These are phyloP conservation scores for Aethionema arabicum DNA, from an alignment of 345 rosid genomes.

Conservation along the genomic window DNA sequence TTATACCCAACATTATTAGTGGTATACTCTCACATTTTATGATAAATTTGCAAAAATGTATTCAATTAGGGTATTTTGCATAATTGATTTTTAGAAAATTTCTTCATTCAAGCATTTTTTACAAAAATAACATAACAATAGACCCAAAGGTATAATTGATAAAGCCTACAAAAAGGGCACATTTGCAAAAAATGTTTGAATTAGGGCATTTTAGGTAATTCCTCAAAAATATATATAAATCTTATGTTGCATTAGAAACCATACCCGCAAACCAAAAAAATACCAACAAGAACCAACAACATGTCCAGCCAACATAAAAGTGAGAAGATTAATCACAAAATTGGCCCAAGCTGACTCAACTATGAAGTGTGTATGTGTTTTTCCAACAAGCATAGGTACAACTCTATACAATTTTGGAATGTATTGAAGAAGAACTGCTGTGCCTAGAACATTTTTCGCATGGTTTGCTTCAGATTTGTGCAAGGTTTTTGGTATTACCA, in stretches of 20 bases:
- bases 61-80: too few relatives aligned
- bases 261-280: conserved; percentile 80
- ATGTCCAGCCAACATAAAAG: conserved; percentile 72
- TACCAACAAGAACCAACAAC: conserved; percentile 86
- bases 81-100: too few relatives aligned
- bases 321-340: conserved; percentile 78
- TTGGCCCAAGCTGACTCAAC: conserved; percentile 92
- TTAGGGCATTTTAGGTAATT: too few relatives aligned
- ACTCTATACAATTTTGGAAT: conserved; percentile 71
- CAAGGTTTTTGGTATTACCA: conserved; percentile 42
- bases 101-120: too few relatives aligned
- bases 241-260: neutral
- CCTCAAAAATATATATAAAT: too few relatives aligned
- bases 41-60: too few relatives aligned
- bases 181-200: too few relatives aligned
- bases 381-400: conserved; percentile 71
- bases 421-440: conserved; percentile 65
- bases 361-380: conserved; percentile 64
- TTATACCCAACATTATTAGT: too few relatives aligned
- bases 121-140: too few relatives aligned
- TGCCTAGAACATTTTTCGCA: conserved; percentile 63
- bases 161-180: too few relatives aligned
- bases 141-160: too few relatives aligned
- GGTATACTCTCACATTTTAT: too few relatives aligned
- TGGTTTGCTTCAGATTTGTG: conserved; percentile 56